Evolutionary conservation across 495 filamentous ascomycete genomes (phyloP).

Genomic region (Tuber aestivum): DNA sequence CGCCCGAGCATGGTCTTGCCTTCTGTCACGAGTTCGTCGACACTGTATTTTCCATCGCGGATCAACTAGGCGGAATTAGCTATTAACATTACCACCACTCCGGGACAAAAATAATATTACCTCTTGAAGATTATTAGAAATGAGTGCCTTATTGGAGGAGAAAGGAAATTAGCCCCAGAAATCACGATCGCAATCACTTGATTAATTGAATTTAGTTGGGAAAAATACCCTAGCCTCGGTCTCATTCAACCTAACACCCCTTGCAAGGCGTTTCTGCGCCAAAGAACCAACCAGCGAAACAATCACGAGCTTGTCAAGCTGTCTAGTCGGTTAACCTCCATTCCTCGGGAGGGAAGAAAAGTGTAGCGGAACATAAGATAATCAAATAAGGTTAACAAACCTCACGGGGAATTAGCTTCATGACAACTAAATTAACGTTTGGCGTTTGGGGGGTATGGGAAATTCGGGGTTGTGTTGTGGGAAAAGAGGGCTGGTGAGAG

Average conservation of each 20-base stretch:
- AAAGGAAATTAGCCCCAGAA: neutral
- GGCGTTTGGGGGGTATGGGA: neutral
- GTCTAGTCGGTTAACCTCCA: neutral
- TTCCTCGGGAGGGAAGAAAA: neutral
- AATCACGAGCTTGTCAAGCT: conserved; percentile 96
- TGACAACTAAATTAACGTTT: neutral
- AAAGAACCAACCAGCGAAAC: conserved; percentile 85
- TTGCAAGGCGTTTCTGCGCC: conserved; percentile 80
- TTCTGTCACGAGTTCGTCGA: conserved; percentile 86
- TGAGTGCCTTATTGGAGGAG: conserved; percentile 61
- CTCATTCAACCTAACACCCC: conserved; percentile 86
- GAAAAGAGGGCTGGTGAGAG: neutral
- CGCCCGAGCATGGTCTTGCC: conserved; percentile 90
- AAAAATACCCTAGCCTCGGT: conserved; percentile 73
- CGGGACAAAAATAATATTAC: conserved; percentile 42
- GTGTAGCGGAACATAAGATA: neutral
- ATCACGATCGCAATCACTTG: conserved; percentile 8
- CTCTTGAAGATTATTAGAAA: conserved; percentile 85
- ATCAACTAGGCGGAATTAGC: conserved; percentile 56
- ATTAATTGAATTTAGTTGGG: neutral
- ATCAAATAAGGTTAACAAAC: conserved; percentile 5
- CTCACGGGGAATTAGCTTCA: conserved; percentile 34
- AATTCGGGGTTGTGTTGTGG: neutral
- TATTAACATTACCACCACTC: neutral
- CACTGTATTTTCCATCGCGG: conserved; percentile 89